Conservation (phyloP, 192 early-diverging fungal species). For the Lobosporangium transversale region DNA sequence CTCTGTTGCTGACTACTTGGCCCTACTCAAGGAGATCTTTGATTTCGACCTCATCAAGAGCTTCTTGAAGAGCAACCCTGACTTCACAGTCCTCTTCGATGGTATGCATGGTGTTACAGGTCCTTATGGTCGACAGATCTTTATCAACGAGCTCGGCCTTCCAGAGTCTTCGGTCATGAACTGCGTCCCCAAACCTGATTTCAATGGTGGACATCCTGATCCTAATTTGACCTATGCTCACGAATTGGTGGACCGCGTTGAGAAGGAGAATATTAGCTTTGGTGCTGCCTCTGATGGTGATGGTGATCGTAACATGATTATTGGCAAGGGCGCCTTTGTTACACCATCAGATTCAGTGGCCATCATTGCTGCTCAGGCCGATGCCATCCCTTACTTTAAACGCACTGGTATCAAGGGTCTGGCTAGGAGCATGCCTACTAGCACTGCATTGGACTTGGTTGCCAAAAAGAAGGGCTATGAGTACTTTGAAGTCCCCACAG, state of each 20-base stretch:
- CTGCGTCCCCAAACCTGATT: conserved; percentile 83
- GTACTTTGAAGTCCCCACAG: conserved; percentile 92
- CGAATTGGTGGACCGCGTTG: conserved; percentile 90
- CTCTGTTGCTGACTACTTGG: conserved; percentile 88
- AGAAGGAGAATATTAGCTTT: conserved; percentile 80
- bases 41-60: conserved; percentile 87
- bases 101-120: conserved; percentile 98
- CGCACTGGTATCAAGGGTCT: conserved; percentile 86
- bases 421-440: conserved; percentile 97
- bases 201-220: conserved; percentile 96
- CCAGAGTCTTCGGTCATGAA: conserved; percentile 83
- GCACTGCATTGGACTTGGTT: conserved; percentile 88
- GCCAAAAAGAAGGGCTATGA: conserved; percentile 82
- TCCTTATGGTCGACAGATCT: conserved; percentile 87
- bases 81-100: conserved; percentile 92
- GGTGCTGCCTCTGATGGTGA: conserved; percentile 98
- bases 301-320: conserved; percentile 98
- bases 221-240: conserved; percentile 98
- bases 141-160: conserved; percentile 92
- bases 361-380: conserved; percentile 91
- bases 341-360: conserved; percentile 98
- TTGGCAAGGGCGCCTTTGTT: conserved; percentile 94
- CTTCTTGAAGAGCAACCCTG: conserved; percentile 77
- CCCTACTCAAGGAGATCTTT: conserved; percentile 88
- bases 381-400: conserved; percentile 93